Conservation (phyloP, 1,139 yeast species). For the Kodamaea derodonti region DNA sequence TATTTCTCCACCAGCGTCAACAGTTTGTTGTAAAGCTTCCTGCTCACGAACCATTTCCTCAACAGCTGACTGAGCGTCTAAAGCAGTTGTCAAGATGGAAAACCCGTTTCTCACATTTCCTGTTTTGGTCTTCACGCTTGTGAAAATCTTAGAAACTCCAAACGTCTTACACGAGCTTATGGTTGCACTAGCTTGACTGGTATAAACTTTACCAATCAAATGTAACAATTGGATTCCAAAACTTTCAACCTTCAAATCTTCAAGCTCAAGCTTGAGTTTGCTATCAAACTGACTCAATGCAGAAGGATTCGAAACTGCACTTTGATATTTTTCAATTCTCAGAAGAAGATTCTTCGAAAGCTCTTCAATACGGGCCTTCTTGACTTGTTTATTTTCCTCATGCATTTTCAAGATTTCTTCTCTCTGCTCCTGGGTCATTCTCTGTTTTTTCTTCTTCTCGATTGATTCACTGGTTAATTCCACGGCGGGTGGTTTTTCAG, state of each 20-base stretch:
- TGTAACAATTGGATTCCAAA: conserved; percentile 47
- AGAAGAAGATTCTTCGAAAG: conserved; percentile 44
- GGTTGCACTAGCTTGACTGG: conserved; percentile 50
- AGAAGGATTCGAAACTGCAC: conserved; percentile 24
- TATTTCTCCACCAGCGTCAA: conserved; percentile 27
- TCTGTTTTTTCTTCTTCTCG: conserved; percentile 25
- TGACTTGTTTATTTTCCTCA: conserved; percentile 53
- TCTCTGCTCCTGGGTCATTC: conserved; percentile 47
- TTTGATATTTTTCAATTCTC: conserved; percentile 38
- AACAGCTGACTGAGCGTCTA: conserved; percentile 40
- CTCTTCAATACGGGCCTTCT: conserved; percentile 52
- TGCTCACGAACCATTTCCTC: conserved; percentile 46
- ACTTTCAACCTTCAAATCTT: conserved; percentile 48
- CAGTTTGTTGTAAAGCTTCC: conserved; percentile 40
- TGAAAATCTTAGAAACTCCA: conserved; percentile 51
- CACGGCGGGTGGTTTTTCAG: not conserved
- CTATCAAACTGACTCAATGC: conserved; percentile 33
- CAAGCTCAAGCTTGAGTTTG: conserved; percentile 55
- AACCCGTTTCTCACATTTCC: conserved; percentile 37
- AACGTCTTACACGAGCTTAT: conserved; percentile 37
- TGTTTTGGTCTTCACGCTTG: conserved; percentile 42
- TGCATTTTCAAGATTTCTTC: conserved; percentile 52
- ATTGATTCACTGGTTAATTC: conserved; percentile 12
- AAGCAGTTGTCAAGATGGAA: conserved; percentile 37
- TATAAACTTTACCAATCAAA: conserved; percentile 63